Evolutionary conservation across 345 rosid genomes (phyloP), one percentile per base, ranked within the genome.

Genomic region (Salix exigua): DNA sequence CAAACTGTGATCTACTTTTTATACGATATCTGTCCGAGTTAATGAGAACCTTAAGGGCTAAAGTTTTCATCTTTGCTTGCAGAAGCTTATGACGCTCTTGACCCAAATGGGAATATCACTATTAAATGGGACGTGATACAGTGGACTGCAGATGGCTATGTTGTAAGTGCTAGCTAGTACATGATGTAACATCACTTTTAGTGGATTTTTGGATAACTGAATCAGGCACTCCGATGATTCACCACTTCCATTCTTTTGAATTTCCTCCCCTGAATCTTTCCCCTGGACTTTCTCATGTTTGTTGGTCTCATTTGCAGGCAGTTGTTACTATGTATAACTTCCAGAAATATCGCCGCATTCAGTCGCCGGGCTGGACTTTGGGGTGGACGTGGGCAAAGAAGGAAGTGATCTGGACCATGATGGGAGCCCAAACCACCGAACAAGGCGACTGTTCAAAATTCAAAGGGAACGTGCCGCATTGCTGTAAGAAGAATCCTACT

Each of bases 31-130:
- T 26, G 48, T 16, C 37, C 25, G 64, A 33, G 40, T n/a, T 66
- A 26, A 14, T 71, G 55, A 50, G 33, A 64, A 42, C 66, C n/a
- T 42, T 62, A 44, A 50, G 48, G 19, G 70, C 23, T 30, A 8
- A 58, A 44, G n/a, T 31, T 73, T 33, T 33, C 21, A 70, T 72
- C 33, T 66, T 68, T 31, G n/a, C 35, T 33, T 76, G 83, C 75
- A 82, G 88, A 55, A 60, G 88, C 90, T 28, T 87, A 83, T 68
- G 87, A 87, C 66, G 70, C 86, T 14, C 84, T 87, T 38, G 87
- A 83, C 73, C 90, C 86, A 18, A 79, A 68, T 21, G 90, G 87
- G 46, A 85, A 87, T 75, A 80, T 85, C 62, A 85, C 87, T 44
- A 71, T 82, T 66, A 87, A 82, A 82, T 85, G 88, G 90, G 90